Evolutionary conservation across 2,329 filamentous ascomycete species (phyloP), one percentile per base, ranked within the genome.

Genomic region (Pseudogymnoascus sp.): DNA sequence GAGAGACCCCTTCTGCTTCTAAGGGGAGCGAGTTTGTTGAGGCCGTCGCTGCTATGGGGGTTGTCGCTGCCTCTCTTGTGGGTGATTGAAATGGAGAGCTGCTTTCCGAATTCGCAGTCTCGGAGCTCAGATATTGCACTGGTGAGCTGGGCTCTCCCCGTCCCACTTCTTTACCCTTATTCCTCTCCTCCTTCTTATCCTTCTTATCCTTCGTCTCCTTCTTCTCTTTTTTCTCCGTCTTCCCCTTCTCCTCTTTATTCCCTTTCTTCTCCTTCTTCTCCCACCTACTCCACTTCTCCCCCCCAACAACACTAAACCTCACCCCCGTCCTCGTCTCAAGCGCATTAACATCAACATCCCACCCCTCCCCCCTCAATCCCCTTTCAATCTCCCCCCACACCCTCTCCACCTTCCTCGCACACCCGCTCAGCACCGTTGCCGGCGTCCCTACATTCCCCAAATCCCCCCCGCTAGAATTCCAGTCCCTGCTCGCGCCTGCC

Each of bases 281-380:
- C 19, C 19, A 19, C 19, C 19, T 19, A 19, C 19, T 19, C 19
- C 19, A 19, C 19, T 19, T 19, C 19, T 19, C 19, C 19, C n/a
- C n/a, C 45, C 3, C 45, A 16, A 31, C 45, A 52, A 31, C 26
- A 31, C 26, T 61, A 61, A 79, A 65, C 63, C 77, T 72, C 61
- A 70, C 69, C 10, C 82, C 84, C 55, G 81, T 77, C 63, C 76
- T 78, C 16, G 87, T 91, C 76, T 92, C 88, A 68, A 92, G 75
- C 5, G 84, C 86, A 39, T 80, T 80, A 60, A 78, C 79, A 62
- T 83, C 76, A 55, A 89, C 68, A 73, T 92, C 83, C 89, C 89
- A 92, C 0, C 88, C 88, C 33, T 69, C 75, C 35, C 72, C 71
- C 63, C 67, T 72, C 61, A 78, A 74, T 68, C 78, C 75, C 2